phyloP scores from a whole-genome alignment of 306 rosid species.

The Lagenaria siceraria region DNA sequence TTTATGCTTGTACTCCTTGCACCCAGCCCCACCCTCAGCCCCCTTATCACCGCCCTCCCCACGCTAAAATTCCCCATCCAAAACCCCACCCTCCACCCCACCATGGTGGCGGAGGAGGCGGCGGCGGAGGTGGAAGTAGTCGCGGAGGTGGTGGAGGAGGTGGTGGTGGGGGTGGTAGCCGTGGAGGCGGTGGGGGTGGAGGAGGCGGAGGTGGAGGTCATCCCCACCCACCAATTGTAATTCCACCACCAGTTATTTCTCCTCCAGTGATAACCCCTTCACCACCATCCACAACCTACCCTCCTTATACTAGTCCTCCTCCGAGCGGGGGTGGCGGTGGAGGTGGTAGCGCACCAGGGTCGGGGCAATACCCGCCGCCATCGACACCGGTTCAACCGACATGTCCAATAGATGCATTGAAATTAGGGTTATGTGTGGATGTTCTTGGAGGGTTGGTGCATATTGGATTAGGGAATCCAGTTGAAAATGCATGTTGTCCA shows the following conservation, averaged over 20 bases:
- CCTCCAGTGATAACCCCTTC: constrained; percentile 48
- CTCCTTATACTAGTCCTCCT: constrained; percentile 20
- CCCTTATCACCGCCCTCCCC: constrained; percentile 21
- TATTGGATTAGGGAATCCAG: constrained; percentile 60
- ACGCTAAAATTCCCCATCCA: constrained; percentile 22
- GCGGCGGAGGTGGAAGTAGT: constrained; percentile 6
- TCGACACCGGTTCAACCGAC: constrained; percentile 20
- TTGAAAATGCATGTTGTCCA: constrained; percentile 64
- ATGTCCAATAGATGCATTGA: constrained; percentile 68
- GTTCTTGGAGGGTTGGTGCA: constrained; percentile 77
- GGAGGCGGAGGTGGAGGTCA: not conserved
- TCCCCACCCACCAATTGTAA: constrained; percentile 7
- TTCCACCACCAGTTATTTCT: constrained; percentile 27
- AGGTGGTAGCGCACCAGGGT: constrained; percentile 6
- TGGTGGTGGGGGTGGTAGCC: not conserved
- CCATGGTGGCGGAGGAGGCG: constrained; percentile 23
- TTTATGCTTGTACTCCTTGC: constrained; percentile 55
- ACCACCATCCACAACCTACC: constrained; percentile 33
- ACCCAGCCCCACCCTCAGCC: constrained; percentile 33
- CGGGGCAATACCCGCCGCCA: constrained; percentile 16
- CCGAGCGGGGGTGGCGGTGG: constrained; percentile 7
- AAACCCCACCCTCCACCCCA: constrained; percentile 39
- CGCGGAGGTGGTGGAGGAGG: not conserved
- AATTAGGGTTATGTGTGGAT: constrained; percentile 72
- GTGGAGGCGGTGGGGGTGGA: too few species aligned